These are phyloP conservation scores for Mentha longifolia DNA, from an alignment of 257 asterid genomes.

Conservation along the genomic window DNA sequence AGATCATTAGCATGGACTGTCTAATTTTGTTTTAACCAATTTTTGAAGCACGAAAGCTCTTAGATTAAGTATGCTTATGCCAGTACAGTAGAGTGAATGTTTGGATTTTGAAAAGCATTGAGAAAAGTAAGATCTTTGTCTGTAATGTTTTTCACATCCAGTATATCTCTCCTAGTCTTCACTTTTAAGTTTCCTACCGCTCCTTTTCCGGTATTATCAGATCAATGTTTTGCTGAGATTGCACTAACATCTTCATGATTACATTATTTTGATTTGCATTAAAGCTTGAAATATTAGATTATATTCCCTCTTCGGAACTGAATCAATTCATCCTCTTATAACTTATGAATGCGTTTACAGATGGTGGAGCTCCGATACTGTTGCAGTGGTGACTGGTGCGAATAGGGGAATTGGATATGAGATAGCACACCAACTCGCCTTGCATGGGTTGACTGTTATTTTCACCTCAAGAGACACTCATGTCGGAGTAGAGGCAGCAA, in stretches of 20 bases:
- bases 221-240: neutral
- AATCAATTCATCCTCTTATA: neutral
- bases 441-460: slow-evolving; percentile 44
- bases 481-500: too few relatives aligned
- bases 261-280: neutral
- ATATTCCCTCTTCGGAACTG: neutral
- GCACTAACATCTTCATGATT: too few relatives aligned
- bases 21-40: neutral
- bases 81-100: too few relatives aligned
- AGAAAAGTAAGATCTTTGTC: neutral
- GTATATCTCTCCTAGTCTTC: neutral
- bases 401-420: slow-evolving; percentile 95
- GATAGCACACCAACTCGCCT: slow-evolving; percentile 75
- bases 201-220: neutral
- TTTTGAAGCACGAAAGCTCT: too few relatives aligned
- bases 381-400: slow-evolving; percentile 95
- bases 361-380: slow-evolving; percentile 83
- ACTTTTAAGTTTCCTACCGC: neutral
- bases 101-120: neutral
- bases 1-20: too few relatives aligned
- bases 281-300: neutral
- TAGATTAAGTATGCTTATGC: neutral
- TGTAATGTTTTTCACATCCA: too few relatives aligned
- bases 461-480: too few relatives aligned
- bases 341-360: slow-evolving; percentile 36